Evolutionary conservation across 1,139 yeast species (phyloP).

Genomic region (Casaregolazyma suthepensis): DNA sequence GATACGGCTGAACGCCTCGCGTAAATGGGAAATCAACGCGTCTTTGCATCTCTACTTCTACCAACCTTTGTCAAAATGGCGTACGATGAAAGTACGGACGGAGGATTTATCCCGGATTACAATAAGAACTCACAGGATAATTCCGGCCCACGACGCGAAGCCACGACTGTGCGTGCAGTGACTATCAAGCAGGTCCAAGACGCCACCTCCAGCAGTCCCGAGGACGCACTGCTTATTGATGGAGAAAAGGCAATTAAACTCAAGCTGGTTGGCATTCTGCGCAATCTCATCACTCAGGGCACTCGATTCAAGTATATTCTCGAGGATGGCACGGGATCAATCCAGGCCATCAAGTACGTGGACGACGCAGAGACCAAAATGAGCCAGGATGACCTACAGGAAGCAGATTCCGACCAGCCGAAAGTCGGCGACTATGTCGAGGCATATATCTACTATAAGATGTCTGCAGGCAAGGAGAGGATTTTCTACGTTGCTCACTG

Average conservation of each 20-base stretch:
- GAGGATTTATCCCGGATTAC: slow-evolving; percentile 10
- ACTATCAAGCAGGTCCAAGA: slow-evolving; percentile 74
- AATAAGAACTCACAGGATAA: not conserved
- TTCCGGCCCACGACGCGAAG: not conserved
- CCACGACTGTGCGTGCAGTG: slow-evolving; percentile 58
- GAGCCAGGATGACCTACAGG: slow-evolving; percentile 21
- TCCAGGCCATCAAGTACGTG: slow-evolving; percentile 45
- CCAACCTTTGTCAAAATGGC: not conserved
- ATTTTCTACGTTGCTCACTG: slow-evolving; percentile 61
- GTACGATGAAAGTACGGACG: slow-evolving; percentile 6
- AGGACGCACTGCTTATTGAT: slow-evolving; percentile 66
- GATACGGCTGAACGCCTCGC: not conserved
- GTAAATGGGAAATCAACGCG: not conserved
- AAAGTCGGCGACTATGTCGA: slow-evolving; percentile 50
- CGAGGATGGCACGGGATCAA: slow-evolving; percentile 82
- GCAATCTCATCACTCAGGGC: slow-evolving; percentile 52
- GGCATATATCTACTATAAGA: slow-evolving; percentile 67
- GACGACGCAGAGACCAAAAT: slow-evolving; percentile 27
- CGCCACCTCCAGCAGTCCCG: slow-evolving; percentile 61
- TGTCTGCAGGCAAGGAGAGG: slow-evolving; percentile 55
- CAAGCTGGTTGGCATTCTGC: slow-evolving; percentile 58
- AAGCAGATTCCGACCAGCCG: slow-evolving; percentile 15
- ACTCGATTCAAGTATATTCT: slow-evolving; percentile 49
- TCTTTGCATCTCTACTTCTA: not conserved
- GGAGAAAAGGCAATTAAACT: slow-evolving; percentile 57